A percentile compares a stretch with the other conserved stretches of the same genome.
Evolutionary conservation across 345 rosid genomes (phyloP).

Genomic region (Populus ilicifolia): DNA sequence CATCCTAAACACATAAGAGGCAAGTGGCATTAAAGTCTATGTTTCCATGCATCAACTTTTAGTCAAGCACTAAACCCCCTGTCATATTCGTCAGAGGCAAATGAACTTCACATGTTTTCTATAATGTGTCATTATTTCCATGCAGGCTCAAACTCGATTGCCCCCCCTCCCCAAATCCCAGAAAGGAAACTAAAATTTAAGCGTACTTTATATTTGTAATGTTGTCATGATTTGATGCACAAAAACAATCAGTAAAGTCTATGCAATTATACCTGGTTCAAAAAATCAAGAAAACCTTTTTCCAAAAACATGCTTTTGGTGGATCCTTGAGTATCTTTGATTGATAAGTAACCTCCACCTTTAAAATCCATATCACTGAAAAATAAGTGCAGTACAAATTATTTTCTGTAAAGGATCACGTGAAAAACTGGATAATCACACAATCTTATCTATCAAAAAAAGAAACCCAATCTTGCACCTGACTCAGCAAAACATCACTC

Average conservation of each 20-base stretch:
- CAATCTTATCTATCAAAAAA: neutral
- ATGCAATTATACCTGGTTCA: constrained; percentile 52
- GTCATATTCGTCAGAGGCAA: neutral
- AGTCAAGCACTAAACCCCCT: neutral
- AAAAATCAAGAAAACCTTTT: constrained; percentile 67
- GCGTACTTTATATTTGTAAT: too few species aligned
- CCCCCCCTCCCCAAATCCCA: neutral
- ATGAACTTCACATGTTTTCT: neutral
- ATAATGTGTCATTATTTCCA: neutral
- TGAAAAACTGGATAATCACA: neutral
- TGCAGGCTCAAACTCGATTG: too few species aligned
- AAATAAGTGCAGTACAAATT: constrained; percentile 11
- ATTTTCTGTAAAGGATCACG: neutral
- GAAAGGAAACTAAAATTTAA: neutral
- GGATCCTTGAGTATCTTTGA: constrained; percentile 59
- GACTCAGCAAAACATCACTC: neutral
- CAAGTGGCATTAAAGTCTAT: neutral
- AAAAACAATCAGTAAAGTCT: neutral
- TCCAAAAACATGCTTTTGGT: constrained; percentile 45
- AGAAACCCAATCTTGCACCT: neutral
- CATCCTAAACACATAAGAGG: neutral
- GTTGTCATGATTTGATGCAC: too few species aligned
- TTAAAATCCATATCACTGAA: constrained; percentile 38
- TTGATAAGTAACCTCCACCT: constrained; percentile 52
- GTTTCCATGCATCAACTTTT: neutral